phyloP scores from a whole-genome alignment of 1,284 basidiomycete species.

The Peniophora sp. region DNA sequence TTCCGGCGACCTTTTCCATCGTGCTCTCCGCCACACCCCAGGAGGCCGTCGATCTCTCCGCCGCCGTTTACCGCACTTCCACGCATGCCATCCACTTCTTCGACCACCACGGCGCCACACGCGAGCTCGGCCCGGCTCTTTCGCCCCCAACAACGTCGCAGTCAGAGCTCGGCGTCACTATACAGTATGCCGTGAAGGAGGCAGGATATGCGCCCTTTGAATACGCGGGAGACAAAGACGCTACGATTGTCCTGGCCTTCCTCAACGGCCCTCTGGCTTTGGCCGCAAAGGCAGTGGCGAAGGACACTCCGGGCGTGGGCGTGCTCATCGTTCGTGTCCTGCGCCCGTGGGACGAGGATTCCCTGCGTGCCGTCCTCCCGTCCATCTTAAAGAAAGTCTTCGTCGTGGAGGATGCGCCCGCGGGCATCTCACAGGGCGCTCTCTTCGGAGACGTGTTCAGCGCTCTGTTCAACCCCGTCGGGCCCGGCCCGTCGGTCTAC shows the following conservation, averaged over 20 bases:
- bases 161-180: conserved; percentile 23
- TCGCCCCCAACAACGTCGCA: conserved; percentile 18
- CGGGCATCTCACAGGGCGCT: conserved; percentile 50
- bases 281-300: conserved; percentile 42
- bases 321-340: conserved; percentile 67
- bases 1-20: conserved; percentile 70
- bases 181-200: conserved; percentile 37
- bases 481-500: conserved; percentile 37
- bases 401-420: conserved; percentile 70
- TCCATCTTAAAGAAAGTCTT: conserved; percentile 47
- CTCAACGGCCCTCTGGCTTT: conserved; percentile 67
- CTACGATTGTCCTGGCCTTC: conserved; percentile 52
- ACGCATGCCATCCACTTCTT: conserved; percentile 74
- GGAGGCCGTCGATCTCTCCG: conserved; percentile 68
- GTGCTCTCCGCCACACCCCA: conserved; percentile 77
- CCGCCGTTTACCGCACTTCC: conserved; percentile 56
- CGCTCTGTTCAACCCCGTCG: conserved; percentile 38
- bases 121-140: conserved; percentile 59
- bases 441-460: conserved; percentile 72
- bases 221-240: conserved; percentile 53
- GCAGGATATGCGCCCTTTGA: conserved; percentile 62
- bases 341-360: conserved; percentile 65
- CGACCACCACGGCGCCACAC: conserved; percentile 62
- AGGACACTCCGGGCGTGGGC: conserved; percentile 41
- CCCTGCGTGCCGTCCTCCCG: conserved; percentile 53